A percentile compares a stretch with the other conserved stretches of the same genome.
Evolutionary conservation across 495 filamentous ascomycete species (phyloP).

Genomic region (Lophiotrema nucula): DNA sequence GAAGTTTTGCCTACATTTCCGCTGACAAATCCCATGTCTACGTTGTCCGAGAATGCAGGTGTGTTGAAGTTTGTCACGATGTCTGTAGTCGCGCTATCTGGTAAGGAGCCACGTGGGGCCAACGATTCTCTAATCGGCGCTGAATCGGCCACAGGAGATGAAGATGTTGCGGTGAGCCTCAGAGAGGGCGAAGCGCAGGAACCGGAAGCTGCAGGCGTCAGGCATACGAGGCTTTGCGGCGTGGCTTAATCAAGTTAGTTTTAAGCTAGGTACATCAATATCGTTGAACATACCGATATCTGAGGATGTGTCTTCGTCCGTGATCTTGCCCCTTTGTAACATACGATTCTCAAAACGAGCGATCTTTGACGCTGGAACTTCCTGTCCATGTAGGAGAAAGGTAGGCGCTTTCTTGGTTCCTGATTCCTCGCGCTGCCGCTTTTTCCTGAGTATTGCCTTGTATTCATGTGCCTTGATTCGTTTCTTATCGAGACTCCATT

Average conservation of each 20-base stretch:
- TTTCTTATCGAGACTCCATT: not conserved
- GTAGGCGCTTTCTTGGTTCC: not conserved
- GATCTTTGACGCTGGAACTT: not conserved
- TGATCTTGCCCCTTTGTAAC: not conserved
- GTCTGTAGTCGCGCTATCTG: no score
- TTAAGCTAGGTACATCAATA: not conserved
- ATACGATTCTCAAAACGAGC: not conserved
- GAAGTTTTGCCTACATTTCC: no score
- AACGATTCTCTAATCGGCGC: no score
- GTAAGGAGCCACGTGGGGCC: no score
- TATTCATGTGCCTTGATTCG: constrained; percentile 1
- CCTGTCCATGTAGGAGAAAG: not conserved
- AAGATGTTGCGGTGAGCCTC: no score
- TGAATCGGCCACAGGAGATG: no score
- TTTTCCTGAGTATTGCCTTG: constrained; percentile 1
- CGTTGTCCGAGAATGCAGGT: no score
- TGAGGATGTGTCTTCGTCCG: not conserved
- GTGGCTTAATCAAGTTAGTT: not conserved
- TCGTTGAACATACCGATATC: not conserved
- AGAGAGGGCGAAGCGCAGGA: no score
- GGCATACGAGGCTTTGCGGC: not conserved
- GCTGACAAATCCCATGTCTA: no score
- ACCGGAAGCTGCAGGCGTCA: no score
- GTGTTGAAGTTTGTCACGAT: no score
- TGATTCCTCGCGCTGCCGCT: not conserved